These are phyloP conservation scores for Phytophthora nicotianae DNA, from an alignment of 352 stramenopile genomes.

Conservation along the genomic window DNA sequence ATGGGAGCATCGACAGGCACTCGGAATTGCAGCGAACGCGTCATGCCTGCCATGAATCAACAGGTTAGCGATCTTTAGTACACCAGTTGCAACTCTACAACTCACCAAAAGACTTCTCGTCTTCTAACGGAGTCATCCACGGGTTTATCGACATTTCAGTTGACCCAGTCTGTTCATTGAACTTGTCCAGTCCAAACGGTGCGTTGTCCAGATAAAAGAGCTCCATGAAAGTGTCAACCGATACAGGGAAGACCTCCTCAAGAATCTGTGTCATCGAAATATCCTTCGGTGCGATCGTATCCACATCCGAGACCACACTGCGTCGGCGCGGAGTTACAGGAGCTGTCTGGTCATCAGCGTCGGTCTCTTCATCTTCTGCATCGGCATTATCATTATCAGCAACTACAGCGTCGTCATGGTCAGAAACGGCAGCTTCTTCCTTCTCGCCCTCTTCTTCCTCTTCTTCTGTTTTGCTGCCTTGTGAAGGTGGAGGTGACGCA, in stretches of 20 bases:
- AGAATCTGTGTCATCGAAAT: conserved; percentile 79
- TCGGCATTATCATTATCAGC: conserved; percentile 6
- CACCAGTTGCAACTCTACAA: not conserved
- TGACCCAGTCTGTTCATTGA: conserved; percentile 59
- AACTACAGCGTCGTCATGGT: conserved; percentile 3
- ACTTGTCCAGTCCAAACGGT: conserved; percentile 71
- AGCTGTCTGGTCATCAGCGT: conserved; percentile 15
- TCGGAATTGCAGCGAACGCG: conserved; percentile 74
- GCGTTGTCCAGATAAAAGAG: conserved; percentile 71
- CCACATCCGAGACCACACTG: conserved; percentile 69
- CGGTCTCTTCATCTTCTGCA: conserved; percentile 4
- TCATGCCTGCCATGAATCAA: conserved; percentile 43
- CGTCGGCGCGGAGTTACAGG: conserved; percentile 24
- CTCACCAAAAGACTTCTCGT: conserved; percentile 47
- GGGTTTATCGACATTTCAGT: conserved; percentile 78
- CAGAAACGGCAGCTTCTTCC: conserved; percentile 8
- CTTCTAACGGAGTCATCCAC: conserved; percentile 61
- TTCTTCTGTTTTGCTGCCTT: conserved; percentile 13
- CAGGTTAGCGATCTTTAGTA: not conserved
- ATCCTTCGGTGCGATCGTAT: conserved; percentile 62
- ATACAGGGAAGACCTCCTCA: conserved; percentile 64
- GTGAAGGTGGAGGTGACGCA: conserved; percentile 6
- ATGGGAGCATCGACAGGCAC: conserved; percentile 82
- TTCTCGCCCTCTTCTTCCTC: conserved; percentile 14
- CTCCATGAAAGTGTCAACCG: conserved; percentile 72